These are phyloP conservation scores for Xerocomellus chrysenteron DNA, from an alignment of 768 basidiomycete species.

Conservation along the genomic window DNA sequence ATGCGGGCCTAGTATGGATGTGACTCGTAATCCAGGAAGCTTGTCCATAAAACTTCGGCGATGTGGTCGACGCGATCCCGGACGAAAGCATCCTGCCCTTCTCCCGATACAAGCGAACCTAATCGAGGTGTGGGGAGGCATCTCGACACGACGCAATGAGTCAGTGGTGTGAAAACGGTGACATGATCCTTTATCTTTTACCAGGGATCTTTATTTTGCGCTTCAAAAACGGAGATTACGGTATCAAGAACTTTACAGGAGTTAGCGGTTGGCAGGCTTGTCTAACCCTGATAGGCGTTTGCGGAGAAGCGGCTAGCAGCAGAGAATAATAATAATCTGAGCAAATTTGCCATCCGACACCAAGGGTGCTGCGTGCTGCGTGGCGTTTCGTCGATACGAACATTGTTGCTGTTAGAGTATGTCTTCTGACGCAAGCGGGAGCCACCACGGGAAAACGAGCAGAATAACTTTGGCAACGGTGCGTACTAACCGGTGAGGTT, in stretches of 20 bases:
- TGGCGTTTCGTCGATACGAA: background rate
- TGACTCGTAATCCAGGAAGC: background rate
- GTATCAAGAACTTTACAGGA: slow-evolving; percentile 26
- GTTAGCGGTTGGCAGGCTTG: slow-evolving; percentile 25
- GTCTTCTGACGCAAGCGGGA: slow-evolving; percentile 1
- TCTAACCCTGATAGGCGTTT: slow-evolving; percentile 36
- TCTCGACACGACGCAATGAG: slow-evolving; percentile 3
- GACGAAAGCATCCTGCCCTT: background rate
- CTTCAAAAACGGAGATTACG: slow-evolving; percentile 35
- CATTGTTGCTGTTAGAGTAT: background rate
- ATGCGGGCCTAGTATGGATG: background rate
- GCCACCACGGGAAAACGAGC: slow-evolving; percentile 16
- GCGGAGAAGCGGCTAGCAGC: slow-evolving; percentile 25
- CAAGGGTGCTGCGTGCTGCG: background rate
- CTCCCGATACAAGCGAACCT: slow-evolving; percentile 3
- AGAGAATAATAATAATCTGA: slow-evolving; percentile 20
- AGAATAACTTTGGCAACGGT: slow-evolving; percentile 4
- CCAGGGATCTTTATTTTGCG: slow-evolving; percentile 18
- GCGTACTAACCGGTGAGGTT: slow-evolving; percentile 2
- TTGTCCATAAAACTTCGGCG: slow-evolving; percentile 3
- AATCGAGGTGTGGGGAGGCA: slow-evolving; percentile 13
- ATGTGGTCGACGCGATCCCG: slow-evolving; percentile 8
- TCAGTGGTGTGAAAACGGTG: slow-evolving; percentile 5
- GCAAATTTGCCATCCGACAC: background rate
- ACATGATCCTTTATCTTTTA: slow-evolving; percentile 9